A percentile compares a stretch with the other conserved stretches of the same genome.
phyloP scores from a whole-genome alignment of 495 filamentous ascomycete species.

The Penicillium taxi region DNA sequence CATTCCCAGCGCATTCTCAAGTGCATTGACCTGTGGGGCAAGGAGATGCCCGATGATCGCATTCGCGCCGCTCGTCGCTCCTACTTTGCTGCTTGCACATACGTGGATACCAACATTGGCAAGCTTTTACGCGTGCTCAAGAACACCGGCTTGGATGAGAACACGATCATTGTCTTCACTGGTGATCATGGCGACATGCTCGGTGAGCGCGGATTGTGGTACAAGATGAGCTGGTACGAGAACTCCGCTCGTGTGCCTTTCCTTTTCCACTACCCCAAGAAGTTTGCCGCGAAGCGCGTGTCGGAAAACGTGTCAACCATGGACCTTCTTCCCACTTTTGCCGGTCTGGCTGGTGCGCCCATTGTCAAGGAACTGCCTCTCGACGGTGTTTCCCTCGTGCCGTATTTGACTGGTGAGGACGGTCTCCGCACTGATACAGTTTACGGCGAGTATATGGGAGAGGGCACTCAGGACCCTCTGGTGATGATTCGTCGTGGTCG shows the following conservation, averaged over 20 bases:
- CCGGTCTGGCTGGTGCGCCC: conserved; percentile 62
- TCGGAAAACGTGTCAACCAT: conserved; percentile 73
- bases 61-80: conserved; percentile 71
- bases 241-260: conserved; percentile 75
- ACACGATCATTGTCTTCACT: conserved; percentile 81
- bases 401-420: conserved; percentile 55
- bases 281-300: conserved; percentile 60
- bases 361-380: conserved; percentile 58
- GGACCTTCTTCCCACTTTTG: conserved; percentile 78
- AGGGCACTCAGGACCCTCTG: conserved; percentile 77
- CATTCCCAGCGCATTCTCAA: conserved; percentile 75
- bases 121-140: conserved; percentile 65
- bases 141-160: conserved; percentile 63
- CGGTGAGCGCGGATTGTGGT: conserved; percentile 82
- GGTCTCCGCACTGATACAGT: conserved; percentile 58
- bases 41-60: conserved; percentile 69
- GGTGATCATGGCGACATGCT: conserved; percentile 93
- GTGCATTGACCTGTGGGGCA: conserved; percentile 71
- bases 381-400: conserved; percentile 66
- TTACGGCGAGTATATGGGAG: conserved; percentile 81
- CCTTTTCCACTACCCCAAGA: conserved; percentile 61
- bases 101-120: conserved; percentile 81
- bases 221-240: conserved; percentile 92
- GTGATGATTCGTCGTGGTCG: conserved; percentile 80
- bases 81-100: conserved; percentile 83